phyloP scores from a whole-genome alignment of 129 eudicot genomes.

The Flaveria trinervia region DNA sequence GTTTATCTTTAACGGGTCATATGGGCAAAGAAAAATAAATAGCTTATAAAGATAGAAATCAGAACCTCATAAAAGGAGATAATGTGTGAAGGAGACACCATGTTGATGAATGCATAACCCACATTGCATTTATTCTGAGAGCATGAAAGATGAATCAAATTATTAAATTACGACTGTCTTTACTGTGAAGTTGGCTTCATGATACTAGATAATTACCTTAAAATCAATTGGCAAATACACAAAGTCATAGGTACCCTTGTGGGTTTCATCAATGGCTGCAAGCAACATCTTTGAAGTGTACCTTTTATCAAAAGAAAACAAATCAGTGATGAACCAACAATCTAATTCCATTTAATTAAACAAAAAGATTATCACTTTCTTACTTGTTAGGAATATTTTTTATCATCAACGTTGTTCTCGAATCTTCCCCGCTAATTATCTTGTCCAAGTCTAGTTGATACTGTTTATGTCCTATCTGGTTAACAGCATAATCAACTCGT shows the following conservation, averaged over 20 bases:
- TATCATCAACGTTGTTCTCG: slow-evolving; percentile 88
- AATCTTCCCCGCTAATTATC: slow-evolving; percentile 79
- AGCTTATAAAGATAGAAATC: slow-evolving; percentile 20
- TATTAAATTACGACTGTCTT: slow-evolving; percentile 1
- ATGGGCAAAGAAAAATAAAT: neutral
- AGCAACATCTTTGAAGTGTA: slow-evolving; percentile 96
- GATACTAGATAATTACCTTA: slow-evolving; percentile 51
- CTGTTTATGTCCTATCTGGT: slow-evolving; percentile 76
- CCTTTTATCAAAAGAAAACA: slow-evolving; percentile 41
- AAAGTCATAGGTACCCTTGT: slow-evolving; percentile 89
- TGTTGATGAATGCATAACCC: slow-evolving; percentile 92
- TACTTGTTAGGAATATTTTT: slow-evolving; percentile 99
- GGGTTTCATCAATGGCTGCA: slow-evolving; percentile 85
- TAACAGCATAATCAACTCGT: slow-evolving; percentile 57
- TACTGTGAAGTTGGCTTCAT: slow-evolving; percentile 5
- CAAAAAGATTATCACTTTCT: slow-evolving; percentile 22
- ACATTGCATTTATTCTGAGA: slow-evolving; percentile 93
- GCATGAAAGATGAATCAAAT: slow-evolving; percentile 19
- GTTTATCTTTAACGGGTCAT: neutral
- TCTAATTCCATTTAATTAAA: slow-evolving; percentile 3
- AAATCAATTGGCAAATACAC: slow-evolving; percentile 95
- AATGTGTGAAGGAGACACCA: slow-evolving; percentile 83
- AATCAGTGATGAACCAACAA: slow-evolving; percentile 19
- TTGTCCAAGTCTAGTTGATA: slow-evolving; percentile 96
- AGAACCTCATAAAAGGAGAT: slow-evolving; percentile 76